Conservation (phyloP, 163 green algal genomes). For the Trebouxia gelatinosa region DNA sequence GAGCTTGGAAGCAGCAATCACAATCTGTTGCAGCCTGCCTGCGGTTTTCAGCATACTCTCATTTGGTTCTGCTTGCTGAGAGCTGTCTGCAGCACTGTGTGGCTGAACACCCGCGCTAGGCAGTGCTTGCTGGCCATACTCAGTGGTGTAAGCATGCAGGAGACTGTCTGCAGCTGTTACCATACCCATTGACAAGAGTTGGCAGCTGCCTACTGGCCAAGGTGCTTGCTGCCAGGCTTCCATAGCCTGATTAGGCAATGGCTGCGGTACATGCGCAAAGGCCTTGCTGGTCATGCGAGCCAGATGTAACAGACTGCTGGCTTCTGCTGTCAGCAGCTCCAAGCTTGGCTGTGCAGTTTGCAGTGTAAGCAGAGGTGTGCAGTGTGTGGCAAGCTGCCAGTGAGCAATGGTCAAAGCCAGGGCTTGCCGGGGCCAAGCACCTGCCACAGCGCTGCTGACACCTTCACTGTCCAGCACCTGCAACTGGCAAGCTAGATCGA, state of each 20-base stretch:
- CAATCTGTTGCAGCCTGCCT: conserved; percentile 16
- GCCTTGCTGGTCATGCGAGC: conserved; percentile 1
- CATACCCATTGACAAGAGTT: neutral
- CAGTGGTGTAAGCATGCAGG: neutral
- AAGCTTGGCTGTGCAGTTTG: neutral
- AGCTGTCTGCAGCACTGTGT: neutral
- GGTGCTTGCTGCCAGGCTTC: conserved; percentile 16
- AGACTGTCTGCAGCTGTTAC: neutral
- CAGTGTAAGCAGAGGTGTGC: neutral
- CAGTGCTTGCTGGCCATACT: neutral
- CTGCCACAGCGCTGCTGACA: neutral
- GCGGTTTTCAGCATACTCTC: too few species aligned
- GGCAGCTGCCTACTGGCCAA: neutral
- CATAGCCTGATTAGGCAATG: conserved; percentile 19
- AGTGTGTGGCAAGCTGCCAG: conserved; percentile 7
- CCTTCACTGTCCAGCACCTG: neutral
- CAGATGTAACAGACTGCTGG: neutral
- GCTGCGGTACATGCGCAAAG: neutral
- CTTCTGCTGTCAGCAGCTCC: neutral
- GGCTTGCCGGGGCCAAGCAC: neutral
- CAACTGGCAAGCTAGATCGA: neutral
- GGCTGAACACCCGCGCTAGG: neutral
- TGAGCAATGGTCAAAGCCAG: conserved; percentile 4
- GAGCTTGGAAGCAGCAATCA: neutral
- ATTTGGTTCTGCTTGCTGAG: neutral